Base-by-base conservation (phyloP, 352 stramenopile genomes). In the Pythium sukuiense region DNA sequence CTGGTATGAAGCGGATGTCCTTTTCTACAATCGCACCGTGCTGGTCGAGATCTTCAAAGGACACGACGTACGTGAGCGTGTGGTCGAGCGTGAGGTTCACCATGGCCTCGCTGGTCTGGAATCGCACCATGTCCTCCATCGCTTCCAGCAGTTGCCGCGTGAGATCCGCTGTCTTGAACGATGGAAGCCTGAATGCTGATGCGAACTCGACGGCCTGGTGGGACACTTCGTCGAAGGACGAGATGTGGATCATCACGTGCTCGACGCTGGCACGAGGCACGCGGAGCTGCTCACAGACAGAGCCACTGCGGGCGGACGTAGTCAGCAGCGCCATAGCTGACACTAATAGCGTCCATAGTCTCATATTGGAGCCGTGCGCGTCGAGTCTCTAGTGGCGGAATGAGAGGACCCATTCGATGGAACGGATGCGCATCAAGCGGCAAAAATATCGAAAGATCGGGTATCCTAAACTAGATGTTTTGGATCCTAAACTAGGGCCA, bases 1-100 rank as follows among this genome's bases (percentile, higher is more conserved):
- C 79, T 1, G 81, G 73, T 3, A 64, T 57, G 12, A 76, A 41
- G 39, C 63, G 64, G 20, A 75, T 20, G 20, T 50, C 11, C n/a
- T 73, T 50, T 18, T 65, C 48, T 7, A 43, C 70, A 12, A 20
- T 35, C 24, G 67, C n/a, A 20, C 65, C 65, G n/a, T 43, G 1
- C 1, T 62, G 29, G 20, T n/a, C n/a, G 5, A 24, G 6, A 4
- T 32, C n/a, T 9, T 43, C 39, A 41, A 73, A 58, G 43, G 26
- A 66, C 20, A 90, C 56, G 14, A 77, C 57, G 59, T 88, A 90
- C 20, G 41, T 35, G 27, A 90, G 67, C 30, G 71, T 76, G 58
- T 71, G 74, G 58, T 90, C 82, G 33, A 88, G 59, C 30, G 80
- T 87, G 50, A 90, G 57, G 50, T 89, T 90, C 33, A 85, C 78